phyloP scores from a whole-genome alignment of 805 yeast genomes.

The Ogataea ganodermae region DNA sequence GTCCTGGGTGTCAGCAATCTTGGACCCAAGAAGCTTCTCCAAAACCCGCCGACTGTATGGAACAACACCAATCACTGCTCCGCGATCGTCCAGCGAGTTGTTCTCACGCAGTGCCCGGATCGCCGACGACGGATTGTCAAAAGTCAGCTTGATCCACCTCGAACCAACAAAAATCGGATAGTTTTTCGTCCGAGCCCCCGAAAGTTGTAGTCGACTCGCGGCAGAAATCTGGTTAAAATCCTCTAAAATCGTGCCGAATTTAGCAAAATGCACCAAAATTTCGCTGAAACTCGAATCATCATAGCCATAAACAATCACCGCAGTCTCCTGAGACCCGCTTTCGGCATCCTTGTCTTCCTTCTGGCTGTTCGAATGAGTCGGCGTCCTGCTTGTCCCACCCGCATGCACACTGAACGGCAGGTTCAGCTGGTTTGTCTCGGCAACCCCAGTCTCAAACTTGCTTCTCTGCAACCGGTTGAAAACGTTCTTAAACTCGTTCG shows the following conservation, averaged over 20 bases:
- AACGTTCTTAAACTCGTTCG: constrained; percentile 45
- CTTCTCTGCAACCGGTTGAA: constrained; percentile 40
- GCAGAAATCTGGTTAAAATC: constrained; percentile 49
- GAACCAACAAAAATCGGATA: constrained; percentile 79
- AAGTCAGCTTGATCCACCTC: constrained; percentile 91
- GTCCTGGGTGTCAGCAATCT: constrained; percentile 46
- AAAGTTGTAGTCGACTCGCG: background rate
- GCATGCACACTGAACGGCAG: constrained; percentile 22
- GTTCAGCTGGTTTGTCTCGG: constrained; percentile 6
- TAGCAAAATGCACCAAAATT: constrained; percentile 71
- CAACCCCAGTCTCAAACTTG: constrained; percentile 14
- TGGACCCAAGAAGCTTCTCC: constrained; percentile 55
- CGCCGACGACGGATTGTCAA: constrained; percentile 72
- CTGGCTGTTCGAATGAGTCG: background rate
- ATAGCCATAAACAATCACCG: constrained; percentile 86
- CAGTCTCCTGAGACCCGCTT: constrained; percentile 45
- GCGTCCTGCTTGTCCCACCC: background rate
- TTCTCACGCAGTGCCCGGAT: constrained; percentile 83
- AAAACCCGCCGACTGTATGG: constrained; percentile 64
- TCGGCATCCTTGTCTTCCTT: constrained; percentile 31
- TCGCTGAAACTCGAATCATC: constrained; percentile 71
- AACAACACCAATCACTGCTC: constrained; percentile 57
- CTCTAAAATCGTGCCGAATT: constrained; percentile 79
- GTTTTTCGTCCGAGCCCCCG: constrained; percentile 28
- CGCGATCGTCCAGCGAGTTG: constrained; percentile 69